Evolutionary conservation across 495 filamentous ascomycete species (phyloP).

Genomic region (Daldinia vernicosa): DNA sequence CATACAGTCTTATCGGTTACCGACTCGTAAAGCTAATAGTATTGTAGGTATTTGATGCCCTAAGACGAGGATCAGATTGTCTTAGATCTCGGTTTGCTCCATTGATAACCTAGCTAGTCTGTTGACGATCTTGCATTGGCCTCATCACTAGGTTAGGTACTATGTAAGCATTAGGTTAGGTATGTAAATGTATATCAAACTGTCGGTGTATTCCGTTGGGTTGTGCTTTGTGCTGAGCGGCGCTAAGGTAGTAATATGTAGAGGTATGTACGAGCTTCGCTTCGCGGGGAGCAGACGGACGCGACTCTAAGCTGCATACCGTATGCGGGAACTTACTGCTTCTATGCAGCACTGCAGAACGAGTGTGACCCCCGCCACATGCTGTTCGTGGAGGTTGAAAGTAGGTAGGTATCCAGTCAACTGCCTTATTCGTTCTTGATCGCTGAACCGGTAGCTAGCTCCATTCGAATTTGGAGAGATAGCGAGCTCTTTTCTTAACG

Average conservation of each 20-base stretch:
- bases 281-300: constrained; percentile 39
- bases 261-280: constrained; percentile 32
- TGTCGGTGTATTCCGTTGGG: constrained; percentile 38
- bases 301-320: constrained; percentile 37
- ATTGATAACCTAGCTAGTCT: constrained; percentile 31
- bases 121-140: constrained; percentile 41
- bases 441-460: constrained; percentile 31
- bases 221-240: constrained; percentile 3
- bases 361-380: constrained; percentile 43
- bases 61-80: constrained; percentile 32
- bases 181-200: constrained; percentile 23
- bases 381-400: constrained; percentile 37
- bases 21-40: constrained; percentile 18
- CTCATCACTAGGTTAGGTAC: constrained; percentile 18
- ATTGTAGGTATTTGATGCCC: constrained; percentile 23
- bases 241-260: constrained; percentile 23
- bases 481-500: constrained; percentile 18
- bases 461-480: constrained; percentile 18
- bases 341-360: constrained; percentile 34
- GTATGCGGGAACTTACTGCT: constrained; percentile 41
- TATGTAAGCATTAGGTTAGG: neutral
- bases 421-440: constrained; percentile 38
- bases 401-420: constrained; percentile 33
- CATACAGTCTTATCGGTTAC: constrained; percentile 24
- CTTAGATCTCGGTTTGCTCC: constrained; percentile 45